These are phyloP conservation scores for Dicorynia guianensis DNA, from an alignment of 306 rosid genomes.

Conservation along the genomic window DNA sequence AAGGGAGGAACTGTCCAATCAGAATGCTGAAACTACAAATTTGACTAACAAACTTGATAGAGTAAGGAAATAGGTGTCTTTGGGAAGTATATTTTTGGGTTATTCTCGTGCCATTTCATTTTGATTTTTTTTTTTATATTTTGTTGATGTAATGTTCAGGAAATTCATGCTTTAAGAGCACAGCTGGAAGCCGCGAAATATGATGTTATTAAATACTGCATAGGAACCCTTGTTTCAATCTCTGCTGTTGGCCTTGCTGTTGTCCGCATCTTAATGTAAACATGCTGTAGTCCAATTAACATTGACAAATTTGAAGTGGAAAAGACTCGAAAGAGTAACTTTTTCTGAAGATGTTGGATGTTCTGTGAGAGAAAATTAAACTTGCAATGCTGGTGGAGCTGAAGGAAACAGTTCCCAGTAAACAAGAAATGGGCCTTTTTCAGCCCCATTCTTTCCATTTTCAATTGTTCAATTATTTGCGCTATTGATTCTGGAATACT, in stretches of 20 bases:
- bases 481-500: background rate
- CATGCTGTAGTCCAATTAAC: slow-evolving; percentile 31
- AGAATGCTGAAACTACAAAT: slow-evolving; percentile 85
- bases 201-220: slow-evolving; percentile 95
- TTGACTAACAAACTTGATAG: slow-evolving; percentile 92
- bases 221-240: slow-evolving; percentile 93
- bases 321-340: slow-evolving; percentile 18
- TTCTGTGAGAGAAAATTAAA: background rate
- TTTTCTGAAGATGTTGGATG: slow-evolving; percentile 34
- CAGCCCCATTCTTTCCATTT: slow-evolving; percentile 17
- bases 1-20: slow-evolving; percentile 85
- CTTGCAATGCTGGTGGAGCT: background rate
- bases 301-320: slow-evolving; percentile 32
- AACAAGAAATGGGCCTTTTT: slow-evolving; percentile 7
- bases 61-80: slow-evolving; percentile 53
- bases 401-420: background rate
- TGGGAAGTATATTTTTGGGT: slow-evolving; percentile 1
- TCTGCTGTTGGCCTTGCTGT: slow-evolving; percentile 98
- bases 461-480: slow-evolving; percentile 9
- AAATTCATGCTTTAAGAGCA: slow-evolving; percentile 85
- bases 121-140: background rate
- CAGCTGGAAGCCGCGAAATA: slow-evolving; percentile 96
- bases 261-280: slow-evolving; percentile 78
- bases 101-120: background rate
- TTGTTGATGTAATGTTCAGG: slow-evolving; percentile 55